phyloP scores from a whole-genome alignment of 495 filamentous ascomycete genomes.

The Chaetomidium leptoderma region DNA sequence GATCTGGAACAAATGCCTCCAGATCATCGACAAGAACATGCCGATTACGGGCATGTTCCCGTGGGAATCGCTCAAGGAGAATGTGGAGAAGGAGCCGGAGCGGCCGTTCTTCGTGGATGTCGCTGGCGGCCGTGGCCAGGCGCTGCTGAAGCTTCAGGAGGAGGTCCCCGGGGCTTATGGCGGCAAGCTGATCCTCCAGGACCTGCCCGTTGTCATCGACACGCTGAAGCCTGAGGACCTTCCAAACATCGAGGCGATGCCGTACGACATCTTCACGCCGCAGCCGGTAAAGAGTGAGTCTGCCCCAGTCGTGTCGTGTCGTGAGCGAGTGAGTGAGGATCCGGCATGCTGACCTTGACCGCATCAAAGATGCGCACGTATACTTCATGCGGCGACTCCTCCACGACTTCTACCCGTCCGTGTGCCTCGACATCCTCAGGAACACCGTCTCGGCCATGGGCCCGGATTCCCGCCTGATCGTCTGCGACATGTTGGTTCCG shows the following conservation, averaged over 20 bases:
- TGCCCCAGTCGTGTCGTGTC: neutral
- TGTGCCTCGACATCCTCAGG: constrained; percentile 43
- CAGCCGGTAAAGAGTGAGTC: constrained; percentile 25
- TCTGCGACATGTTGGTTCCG: constrained; percentile 32
- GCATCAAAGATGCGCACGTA: constrained; percentile 38
- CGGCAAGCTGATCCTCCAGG: constrained; percentile 24
- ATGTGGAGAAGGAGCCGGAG: constrained; percentile 32
- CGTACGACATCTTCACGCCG: constrained; percentile 19
- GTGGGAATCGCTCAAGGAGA: constrained; percentile 28
- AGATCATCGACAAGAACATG: constrained; percentile 27
- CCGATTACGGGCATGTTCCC: constrained; percentile 38
- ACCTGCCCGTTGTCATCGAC: constrained; percentile 22
- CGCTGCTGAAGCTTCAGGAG: constrained; percentile 27
- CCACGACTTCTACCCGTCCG: constrained; percentile 46
- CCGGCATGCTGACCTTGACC: neutral
- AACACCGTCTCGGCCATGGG: constrained; percentile 39
- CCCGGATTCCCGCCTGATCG: constrained; percentile 26
- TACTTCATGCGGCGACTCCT: constrained; percentile 53
- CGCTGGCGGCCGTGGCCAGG: constrained; percentile 29
- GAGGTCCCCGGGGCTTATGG: constrained; percentile 18
- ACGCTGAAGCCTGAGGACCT: constrained; percentile 17
- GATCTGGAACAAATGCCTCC: constrained; percentile 24
- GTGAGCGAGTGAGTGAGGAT: neutral
- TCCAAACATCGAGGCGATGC: constrained; percentile 19
- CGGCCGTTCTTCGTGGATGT: constrained; percentile 33